Percentiles rank a stretch among this genome's conserved stretches.
phyloP scores from a whole-genome alignment of 768 basidiomycete genomes.

The Tricholoma hemisulphureum region DNA sequence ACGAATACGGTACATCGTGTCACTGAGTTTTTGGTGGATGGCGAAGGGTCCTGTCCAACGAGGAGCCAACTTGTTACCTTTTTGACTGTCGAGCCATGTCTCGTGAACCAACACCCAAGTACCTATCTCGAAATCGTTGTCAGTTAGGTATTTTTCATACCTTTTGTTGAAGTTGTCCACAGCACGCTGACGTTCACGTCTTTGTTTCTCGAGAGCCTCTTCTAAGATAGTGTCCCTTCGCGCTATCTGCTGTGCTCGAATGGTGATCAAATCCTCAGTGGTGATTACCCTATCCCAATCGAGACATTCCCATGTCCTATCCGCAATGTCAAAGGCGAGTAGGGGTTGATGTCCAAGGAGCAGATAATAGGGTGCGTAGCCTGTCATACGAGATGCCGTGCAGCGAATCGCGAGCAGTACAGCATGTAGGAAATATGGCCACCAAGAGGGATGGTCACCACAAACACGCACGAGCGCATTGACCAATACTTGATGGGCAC shows the following conservation, averaged over 20 bases:
- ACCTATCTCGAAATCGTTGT: constrained; percentile 23
- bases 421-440: background rate
- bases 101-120: constrained; percentile 33
- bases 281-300: constrained; percentile 18
- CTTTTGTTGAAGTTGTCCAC: constrained; percentile 23
- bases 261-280: constrained; percentile 22
- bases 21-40: no score
- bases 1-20: background rate
- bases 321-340: no score
- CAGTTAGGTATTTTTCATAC: constrained; percentile 6
- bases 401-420: background rate
- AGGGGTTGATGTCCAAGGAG: no score
- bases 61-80: constrained; percentile 14
- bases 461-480: background rate
- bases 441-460: background rate
- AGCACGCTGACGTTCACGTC: constrained; percentile 5
- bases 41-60: no score
- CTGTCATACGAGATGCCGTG: background rate
- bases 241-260: constrained; percentile 18
- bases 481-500: no score
- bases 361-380: background rate
- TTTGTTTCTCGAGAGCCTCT: constrained; percentile 12
- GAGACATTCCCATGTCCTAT: no score
- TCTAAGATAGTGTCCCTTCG: constrained; percentile 17
- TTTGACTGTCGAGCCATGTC: constrained; percentile 27